Conservation (phyloP, 1,139 yeast species). For the Saccharomyces hybrid region DNA sequence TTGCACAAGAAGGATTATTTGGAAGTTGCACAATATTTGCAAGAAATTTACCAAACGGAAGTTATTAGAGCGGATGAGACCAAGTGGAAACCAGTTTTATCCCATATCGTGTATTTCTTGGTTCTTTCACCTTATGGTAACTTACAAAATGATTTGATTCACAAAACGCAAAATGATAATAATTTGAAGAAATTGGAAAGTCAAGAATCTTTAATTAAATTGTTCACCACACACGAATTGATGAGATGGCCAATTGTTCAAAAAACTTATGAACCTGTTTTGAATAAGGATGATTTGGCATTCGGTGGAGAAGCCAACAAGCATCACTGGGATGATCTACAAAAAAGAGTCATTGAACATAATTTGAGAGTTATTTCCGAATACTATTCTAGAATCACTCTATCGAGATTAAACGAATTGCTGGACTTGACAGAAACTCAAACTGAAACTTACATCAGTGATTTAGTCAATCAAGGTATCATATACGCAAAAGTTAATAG, state of each 20-base stretch:
- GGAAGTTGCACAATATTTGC: slow-evolving; percentile 70
- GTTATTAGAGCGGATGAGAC: slow-evolving; percentile 48
- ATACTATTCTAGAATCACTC: slow-evolving; percentile 76
- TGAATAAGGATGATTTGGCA: slow-evolving; percentile 31
- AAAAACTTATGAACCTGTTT: slow-evolving; percentile 50
- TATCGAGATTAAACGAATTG: slow-evolving; percentile 70
- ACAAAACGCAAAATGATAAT: slow-evolving; percentile 62
- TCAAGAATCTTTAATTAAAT: slow-evolving; percentile 62
- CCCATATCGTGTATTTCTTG: slow-evolving; percentile 69
- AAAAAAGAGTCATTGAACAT: slow-evolving; percentile 88
- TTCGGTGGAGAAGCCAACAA: slow-evolving; percentile 37
- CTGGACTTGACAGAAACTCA: slow-evolving; percentile 70
- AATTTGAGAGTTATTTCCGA: slow-evolving; percentile 82
- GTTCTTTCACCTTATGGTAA: slow-evolving; percentile 85
- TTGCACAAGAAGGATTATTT: slow-evolving; percentile 72
- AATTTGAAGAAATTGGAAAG: slow-evolving; percentile 56
- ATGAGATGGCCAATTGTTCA: slow-evolving; percentile 90
- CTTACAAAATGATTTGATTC: slow-evolving; percentile 78
- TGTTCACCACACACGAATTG: slow-evolving; percentile 81
- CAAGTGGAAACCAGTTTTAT: slow-evolving; percentile 52
- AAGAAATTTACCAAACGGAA: slow-evolving; percentile 76
- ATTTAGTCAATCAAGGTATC: slow-evolving; percentile 82
- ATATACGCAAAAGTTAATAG: slow-evolving; percentile 91
- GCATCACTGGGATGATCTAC: slow-evolving; percentile 70
- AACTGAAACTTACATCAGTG: slow-evolving; percentile 77